Evolutionary conservation across 2,329 filamentous ascomycete species (phyloP).

Genomic region (Reticulascus tulasneorum): DNA sequence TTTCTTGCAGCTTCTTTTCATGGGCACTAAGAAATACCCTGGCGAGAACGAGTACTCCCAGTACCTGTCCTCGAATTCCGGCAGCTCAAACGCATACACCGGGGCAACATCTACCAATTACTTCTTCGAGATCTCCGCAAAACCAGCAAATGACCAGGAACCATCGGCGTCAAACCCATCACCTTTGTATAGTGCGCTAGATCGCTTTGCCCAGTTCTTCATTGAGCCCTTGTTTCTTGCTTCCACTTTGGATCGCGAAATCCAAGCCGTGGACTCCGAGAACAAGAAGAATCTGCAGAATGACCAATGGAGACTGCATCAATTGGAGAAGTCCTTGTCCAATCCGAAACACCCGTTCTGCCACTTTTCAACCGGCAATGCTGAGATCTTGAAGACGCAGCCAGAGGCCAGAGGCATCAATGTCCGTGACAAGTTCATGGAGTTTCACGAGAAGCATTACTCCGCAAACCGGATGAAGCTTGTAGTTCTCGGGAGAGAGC

Average conservation of each 20-base stretch:
- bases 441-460: conserved; percentile 85
- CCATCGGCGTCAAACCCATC: conserved; percentile 53
- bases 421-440: conserved; percentile 86
- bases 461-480: conserved; percentile 94
- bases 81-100: conserved; percentile 93
- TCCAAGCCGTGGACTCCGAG: conserved; percentile 87
- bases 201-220: conserved; percentile 93
- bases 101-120: conserved; percentile 93
- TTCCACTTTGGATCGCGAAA: conserved; percentile 79
- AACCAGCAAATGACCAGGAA: conserved; percentile 59
- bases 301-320: conserved; percentile 81
- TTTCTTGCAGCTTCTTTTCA: conserved; percentile 68
- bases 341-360: conserved; percentile 85
- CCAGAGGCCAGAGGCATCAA: conserved; percentile 77
- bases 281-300: conserved; percentile 97
- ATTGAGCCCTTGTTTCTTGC: conserved; percentile 81
- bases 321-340: conserved; percentile 83
- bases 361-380: conserved; percentile 87
- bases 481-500: conserved; percentile 77
- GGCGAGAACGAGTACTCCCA: conserved; percentile 93
- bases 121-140: conserved; percentile 91
- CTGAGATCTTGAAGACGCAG: conserved; percentile 78
- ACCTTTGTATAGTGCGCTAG: conserved; percentile 72
- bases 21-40: conserved; percentile 98
- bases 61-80: conserved; percentile 85